A percentile compares a stretch with the other conserved stretches of the same genome.
phyloP scores from a whole-genome alignment of 306 rosid species.

The Cucumis melo region DNA sequence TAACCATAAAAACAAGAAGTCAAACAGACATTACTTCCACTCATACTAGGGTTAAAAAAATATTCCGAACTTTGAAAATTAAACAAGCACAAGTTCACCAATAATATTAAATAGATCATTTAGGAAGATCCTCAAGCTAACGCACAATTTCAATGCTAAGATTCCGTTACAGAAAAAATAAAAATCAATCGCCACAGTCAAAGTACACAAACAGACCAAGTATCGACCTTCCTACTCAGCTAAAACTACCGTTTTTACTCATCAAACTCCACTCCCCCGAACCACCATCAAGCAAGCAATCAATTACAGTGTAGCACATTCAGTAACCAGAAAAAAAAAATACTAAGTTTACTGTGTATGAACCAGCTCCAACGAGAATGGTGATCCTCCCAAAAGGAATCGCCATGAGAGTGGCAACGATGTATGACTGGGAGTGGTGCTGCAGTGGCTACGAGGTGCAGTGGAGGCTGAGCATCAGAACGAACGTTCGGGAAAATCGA shows the following conservation, averaged over 20 bases:
- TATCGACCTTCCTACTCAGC: background rate
- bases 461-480: conserved; percentile 20
- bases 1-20: background rate
- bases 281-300: background rate
- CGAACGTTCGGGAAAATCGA: background rate
- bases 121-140: background rate
- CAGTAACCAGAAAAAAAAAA: background rate
- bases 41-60: background rate
- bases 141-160: background rate
- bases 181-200: background rate
- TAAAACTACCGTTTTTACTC: background rate
- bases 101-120: background rate
- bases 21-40: background rate
- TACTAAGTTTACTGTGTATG: conserved; percentile 11
- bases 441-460: background rate
- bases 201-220: background rate
- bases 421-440: background rate
- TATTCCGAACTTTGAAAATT: background rate
- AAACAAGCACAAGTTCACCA: background rate
- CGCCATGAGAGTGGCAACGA: conserved; percentile 36
- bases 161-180: background rate
- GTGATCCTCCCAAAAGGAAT: conserved; percentile 63
- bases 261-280: background rate
- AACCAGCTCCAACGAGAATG: conserved; percentile 92
- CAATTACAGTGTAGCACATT: background rate